Evolutionary conservation across 768 basidiomycete species (phyloP), one percentile per base, ranked within the genome.

Genomic region (Mycena filopes): DNA sequence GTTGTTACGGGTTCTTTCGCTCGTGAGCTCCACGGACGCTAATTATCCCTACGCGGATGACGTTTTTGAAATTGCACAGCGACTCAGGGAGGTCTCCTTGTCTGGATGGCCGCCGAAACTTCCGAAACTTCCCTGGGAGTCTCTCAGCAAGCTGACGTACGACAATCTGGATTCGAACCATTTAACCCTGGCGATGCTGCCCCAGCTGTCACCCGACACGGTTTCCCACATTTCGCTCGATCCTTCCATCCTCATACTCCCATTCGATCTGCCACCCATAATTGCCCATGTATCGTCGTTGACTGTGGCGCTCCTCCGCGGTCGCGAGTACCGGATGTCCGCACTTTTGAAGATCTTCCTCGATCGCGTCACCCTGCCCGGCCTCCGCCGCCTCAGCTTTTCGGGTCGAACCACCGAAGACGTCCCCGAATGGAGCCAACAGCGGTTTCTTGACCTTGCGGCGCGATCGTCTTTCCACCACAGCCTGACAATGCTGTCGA

Each of bases 21-120:
- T 47, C n/a, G 42, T 28, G 15, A 31, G 16, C 42, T 3, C 7
- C 13, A 54, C 18, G 7, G 38, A 47, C 25, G 21, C 10, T n/a
- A 5, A n/a, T 16, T 20, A 46, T 21, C 31, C 2, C 16, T 28
- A 23, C 29, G 23, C 21, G 4, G 16, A 16, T 10, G 48, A 51
- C 26, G 13, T 59, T 9, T 65, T 60, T 20, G 58, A 21, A 42
- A 15, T 29, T 10, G 65, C 65, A 3, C 65, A 57, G 0, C 36
- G 58, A 29, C 42, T 66, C 18, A 25, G 1, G 3, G 20, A 25
- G 2, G 15, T 60, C 21, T 6, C 26, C 10, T 12, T 66, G 2
- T 16, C 10, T 9, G 58, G 53, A 0, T 31, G 43, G 45, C 26
- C 51, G 5, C 3, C 15, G 7, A 25, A 23, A 1, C 4, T 29